Evolutionary conservation across 73 alveolate genomes (phyloP).

Genomic region (Paramecium bursaria): DNA sequence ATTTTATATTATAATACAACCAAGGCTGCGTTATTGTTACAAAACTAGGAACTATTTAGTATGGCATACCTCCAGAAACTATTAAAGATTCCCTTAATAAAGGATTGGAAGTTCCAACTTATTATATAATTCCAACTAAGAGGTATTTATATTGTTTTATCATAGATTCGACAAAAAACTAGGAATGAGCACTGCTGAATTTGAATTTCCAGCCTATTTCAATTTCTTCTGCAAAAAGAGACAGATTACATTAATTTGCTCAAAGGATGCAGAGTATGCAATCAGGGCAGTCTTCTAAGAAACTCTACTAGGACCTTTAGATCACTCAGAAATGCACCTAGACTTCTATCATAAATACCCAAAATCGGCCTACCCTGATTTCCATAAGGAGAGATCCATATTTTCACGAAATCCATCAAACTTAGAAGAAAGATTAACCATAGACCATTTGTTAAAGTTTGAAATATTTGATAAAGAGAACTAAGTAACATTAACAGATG

Average conservation of each 20-base stretch:
- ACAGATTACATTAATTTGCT: slow-evolving; percentile 59
- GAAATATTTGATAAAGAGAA: slow-evolving; percentile 58
- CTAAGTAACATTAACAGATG: slow-evolving; percentile 11
- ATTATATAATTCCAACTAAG: slow-evolving; percentile 61
- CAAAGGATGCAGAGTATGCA: slow-evolving; percentile 55
- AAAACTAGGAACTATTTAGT: slow-evolving; percentile 52
- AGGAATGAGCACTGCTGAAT: slow-evolving; percentile 66
- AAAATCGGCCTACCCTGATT: slow-evolving; percentile 64
- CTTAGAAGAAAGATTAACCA: slow-evolving; percentile 49
- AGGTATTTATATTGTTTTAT: background rate
- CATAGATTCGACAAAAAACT: slow-evolving; percentile 65
- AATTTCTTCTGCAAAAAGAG: slow-evolving; percentile 59
- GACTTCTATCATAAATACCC: slow-evolving; percentile 66
- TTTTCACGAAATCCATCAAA: slow-evolving; percentile 59
- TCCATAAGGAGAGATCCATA: slow-evolving; percentile 68
- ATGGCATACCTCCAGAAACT: slow-evolving; percentile 74
- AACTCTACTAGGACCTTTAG: slow-evolving; percentile 63
- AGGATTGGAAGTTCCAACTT: slow-evolving; percentile 65
- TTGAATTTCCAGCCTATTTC: slow-evolving; percentile 71
- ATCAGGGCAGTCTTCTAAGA: slow-evolving; percentile 64
- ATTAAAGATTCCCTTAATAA: slow-evolving; percentile 59
- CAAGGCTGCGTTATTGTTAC: slow-evolving; percentile 40
- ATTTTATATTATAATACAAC: background rate
- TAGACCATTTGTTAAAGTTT: slow-evolving; percentile 56
- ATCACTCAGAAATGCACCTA: slow-evolving; percentile 42